These are phyloP conservation scores for Phytopythium mirpurense DNA, from an alignment of 352 stramenopile genomes.

Conservation along the genomic window DNA sequence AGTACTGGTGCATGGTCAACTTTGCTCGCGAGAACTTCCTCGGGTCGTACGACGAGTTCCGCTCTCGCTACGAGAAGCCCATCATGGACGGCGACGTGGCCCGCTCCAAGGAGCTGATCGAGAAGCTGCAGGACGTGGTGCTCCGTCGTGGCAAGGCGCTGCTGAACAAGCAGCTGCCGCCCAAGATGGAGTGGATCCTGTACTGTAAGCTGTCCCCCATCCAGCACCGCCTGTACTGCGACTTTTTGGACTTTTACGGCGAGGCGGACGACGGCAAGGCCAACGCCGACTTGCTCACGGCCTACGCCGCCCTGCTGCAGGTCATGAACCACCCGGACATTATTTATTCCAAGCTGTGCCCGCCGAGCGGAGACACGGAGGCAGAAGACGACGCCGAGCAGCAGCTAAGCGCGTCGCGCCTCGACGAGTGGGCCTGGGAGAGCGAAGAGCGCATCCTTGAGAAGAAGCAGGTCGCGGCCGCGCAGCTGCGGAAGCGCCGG, in stretches of 20 bases:
- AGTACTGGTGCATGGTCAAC: constrained; percentile 91
- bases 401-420: background rate
- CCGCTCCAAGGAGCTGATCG: constrained; percentile 64
- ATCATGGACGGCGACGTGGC: constrained; percentile 66
- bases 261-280: constrained; percentile 26
- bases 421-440: constrained; percentile 55
- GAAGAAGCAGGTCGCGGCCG: constrained; percentile 40
- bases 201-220: constrained; percentile 79
- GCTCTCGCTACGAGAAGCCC: constrained; percentile 69
- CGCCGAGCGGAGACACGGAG: constrained; percentile 29
- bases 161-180: constrained; percentile 64
- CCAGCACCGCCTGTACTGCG: constrained; percentile 77
- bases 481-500: constrained; percentile 43
- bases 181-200: constrained; percentile 85
- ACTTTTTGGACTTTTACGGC: constrained; percentile 58
- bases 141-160: constrained; percentile 63
- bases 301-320: constrained; percentile 71
- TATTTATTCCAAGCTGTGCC: constrained; percentile 67
- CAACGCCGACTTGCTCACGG: constrained; percentile 63
- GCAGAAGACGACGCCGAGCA: constrained; percentile 15
- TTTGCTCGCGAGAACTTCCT: constrained; percentile 76
- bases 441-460: constrained; percentile 53
- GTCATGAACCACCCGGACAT: constrained; percentile 90
- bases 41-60: constrained; percentile 70
- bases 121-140: constrained; percentile 58